Base-by-base conservation (phyloP, 1,139 yeast genomes). In the Diutina rugosa region DNA sequence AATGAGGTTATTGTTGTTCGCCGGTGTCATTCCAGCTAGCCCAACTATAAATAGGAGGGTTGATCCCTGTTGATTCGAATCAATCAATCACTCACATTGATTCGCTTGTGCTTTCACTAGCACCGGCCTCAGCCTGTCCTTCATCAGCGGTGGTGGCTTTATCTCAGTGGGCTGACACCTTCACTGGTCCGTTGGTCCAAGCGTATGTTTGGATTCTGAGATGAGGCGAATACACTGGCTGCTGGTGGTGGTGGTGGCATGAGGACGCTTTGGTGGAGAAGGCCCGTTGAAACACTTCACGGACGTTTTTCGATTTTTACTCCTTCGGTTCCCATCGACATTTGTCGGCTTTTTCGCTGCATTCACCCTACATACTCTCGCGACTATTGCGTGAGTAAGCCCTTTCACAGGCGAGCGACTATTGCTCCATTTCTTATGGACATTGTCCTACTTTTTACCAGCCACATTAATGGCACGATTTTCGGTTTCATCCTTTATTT, bases 71-170 rank as follows among this genome's bases (percentile, higher is more conserved):
- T n/a, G 44, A 32, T 29, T 48, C 29, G 14, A 12, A 30, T 8
- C 45, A 49, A 49, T 32, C 45, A 49, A 49, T 38, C 53, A n/a
- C n/a, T 26, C 53, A n/a, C n/a, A 28, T 49, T 49, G 53, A 38
- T 49, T 49, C 53, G 18, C 44, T 8, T 16, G 32, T 38, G 53
- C 45, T 32, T 32, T 5, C 14, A 32, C 26, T 44, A 21, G 26
- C 46, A 18, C 18, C 46, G 26, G 6, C 41, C 41, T 32, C 9
- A 3, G 16, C 18, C 16, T 14, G n/a, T 6, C 45, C 16, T 12
- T 41, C 18, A 44, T 9, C 26, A 44, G 12, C 10, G 8, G 8
- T 9, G 10, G 8, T 41, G 26, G 26, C 26, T 21, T 21, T 4
- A 21, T 21, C 4, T 21, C 26, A 21, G 26, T 21, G 26, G 2